Base-by-base conservation (phyloP, 768 basidiomycete species). In the Rubroboletus pulcherrimus region DNA sequence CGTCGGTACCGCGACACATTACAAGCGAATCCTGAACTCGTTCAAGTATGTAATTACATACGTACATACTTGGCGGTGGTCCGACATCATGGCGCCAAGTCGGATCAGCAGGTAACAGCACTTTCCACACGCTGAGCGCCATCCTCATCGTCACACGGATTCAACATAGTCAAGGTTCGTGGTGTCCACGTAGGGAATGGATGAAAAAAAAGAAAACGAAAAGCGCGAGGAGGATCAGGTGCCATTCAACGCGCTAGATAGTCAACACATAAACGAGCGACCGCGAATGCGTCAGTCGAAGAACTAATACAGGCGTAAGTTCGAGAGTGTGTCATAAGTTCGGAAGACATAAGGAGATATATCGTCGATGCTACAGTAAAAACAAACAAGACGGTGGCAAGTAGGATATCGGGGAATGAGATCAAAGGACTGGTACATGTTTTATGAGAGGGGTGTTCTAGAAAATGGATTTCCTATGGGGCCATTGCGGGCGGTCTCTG, bases 401-500 rank as follows among this genome's bases (percentile, higher is more conserved):
- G 34, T 21, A 53, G 57, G 59, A 66, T 66, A 63, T 64, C 54
- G 2, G 3, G 30, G 24, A 19, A 34, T 44, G 31, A 59, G 49
- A 51, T 62, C 35, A 15, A 33, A 37, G 29, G 43, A 38, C 35
- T n/a, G 10, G 19, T 5, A 31, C 30, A 21, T 15, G 39, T 21
- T 31, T 17, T 43, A 24, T 5, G 14, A 10, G 33, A n/a, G 21
- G 37, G 48, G 52, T 59, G 58, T 59, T 15, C 52, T 14, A 48
- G n/a, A 12, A 35, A 33, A 19, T 19, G 41, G 14, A 38, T 30
- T 24, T 53, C 53, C 55, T 55, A 69, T 55, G 64, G 54, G 15
- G 60, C 53, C 71, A 66, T 66, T 31, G 71, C 66, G 11, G 71
- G 70, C 2, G 71, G 71, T 52, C 70, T 57, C 29, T 73, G 70